phyloP scores from a whole-genome alignment of 2,329 filamentous ascomycete genomes.

The Calonectria hawksworthii region DNA sequence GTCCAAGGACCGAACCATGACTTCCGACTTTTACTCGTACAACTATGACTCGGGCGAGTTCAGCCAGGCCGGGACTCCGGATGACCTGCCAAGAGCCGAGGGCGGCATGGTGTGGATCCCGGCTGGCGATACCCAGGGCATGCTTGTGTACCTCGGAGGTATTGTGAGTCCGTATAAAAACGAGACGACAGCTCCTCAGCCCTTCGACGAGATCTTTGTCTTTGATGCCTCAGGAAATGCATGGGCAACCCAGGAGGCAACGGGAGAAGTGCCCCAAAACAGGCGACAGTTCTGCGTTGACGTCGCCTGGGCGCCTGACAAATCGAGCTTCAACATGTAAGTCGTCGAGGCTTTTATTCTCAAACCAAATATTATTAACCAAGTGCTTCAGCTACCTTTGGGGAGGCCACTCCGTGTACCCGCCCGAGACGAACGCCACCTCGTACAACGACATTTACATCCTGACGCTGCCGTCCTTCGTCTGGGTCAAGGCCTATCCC shows the following conservation, averaged over 20 bases:
- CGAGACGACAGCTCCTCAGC: slow-evolving; percentile 44
- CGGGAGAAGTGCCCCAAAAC: slow-evolving; percentile 62
- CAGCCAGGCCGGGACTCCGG: background rate
- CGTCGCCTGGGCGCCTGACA: slow-evolving; percentile 67
- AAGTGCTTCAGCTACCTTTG: slow-evolving; percentile 62
- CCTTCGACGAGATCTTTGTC: slow-evolving; percentile 64
- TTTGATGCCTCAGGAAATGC: slow-evolving; percentile 61
- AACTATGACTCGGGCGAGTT: slow-evolving; percentile 13
- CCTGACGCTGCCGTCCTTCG: slow-evolving; percentile 67
- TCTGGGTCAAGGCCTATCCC: slow-evolving; percentile 68
- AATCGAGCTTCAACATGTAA: slow-evolving; percentile 73
- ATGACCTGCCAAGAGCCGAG: slow-evolving; percentile 60
- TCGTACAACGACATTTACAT: slow-evolving; percentile 68
- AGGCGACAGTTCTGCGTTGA: slow-evolving; percentile 72
- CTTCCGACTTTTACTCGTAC: slow-evolving; percentile 8
- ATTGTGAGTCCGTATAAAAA: slow-evolving; percentile 45
- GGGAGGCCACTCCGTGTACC: slow-evolving; percentile 64
- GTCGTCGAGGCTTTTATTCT: background rate
- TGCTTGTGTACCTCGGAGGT: slow-evolving; percentile 73
- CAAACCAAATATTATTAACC: background rate
- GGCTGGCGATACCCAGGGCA: slow-evolving; percentile 64
- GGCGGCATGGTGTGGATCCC: slow-evolving; percentile 71
- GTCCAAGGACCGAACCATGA: slow-evolving; percentile 15
- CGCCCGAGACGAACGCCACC: slow-evolving; percentile 45
- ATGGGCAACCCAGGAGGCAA: slow-evolving; percentile 52